A percentile compares a stretch with the other conserved stretches of the same genome.
phyloP scores from a whole-genome alignment of 176 grass and related monocot genomes.

The Pontederia crassipes region DNA sequence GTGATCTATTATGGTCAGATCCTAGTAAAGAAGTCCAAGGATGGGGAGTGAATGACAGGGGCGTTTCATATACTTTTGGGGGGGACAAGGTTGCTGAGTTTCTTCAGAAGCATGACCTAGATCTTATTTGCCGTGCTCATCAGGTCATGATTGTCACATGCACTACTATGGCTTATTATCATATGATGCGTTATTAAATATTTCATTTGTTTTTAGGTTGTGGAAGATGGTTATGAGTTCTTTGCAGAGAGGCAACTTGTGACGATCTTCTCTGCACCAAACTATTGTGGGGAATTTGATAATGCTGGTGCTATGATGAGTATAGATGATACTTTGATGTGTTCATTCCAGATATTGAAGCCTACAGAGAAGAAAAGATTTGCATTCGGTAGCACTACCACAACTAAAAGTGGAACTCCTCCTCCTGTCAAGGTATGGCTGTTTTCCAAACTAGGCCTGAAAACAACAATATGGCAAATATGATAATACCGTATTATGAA shows the following conservation, averaged over 20 bases:
- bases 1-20: slow-evolving; percentile 8
- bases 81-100: background rate
- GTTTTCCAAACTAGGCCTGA: background rate
- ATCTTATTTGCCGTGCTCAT: slow-evolving; percentile 2
- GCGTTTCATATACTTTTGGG: slow-evolving; percentile 4
- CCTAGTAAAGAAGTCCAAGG: slow-evolving; percentile 6
- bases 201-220: background rate
- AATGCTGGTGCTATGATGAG: slow-evolving; percentile 11
- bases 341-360: slow-evolving; percentile 4
- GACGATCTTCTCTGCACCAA: slow-evolving; percentile 6
- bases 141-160: background rate
- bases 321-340: slow-evolving; percentile 7
- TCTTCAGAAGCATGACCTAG: slow-evolving; percentile 8
- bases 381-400: background rate
- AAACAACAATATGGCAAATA: too few species aligned
- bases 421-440: background rate
- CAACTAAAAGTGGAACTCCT: slow-evolving; percentile 2
- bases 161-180: background rate
- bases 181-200: background rate
- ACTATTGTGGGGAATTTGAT: slow-evolving; percentile 6
- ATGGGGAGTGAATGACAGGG: slow-evolving; percentile 6
- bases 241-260: slow-evolving; percentile 6
- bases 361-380: slow-evolving; percentile 3
- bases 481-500: too few species aligned
- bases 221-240: slow-evolving; percentile 7